These are phyloP conservation scores for Lodderomyces parapsilosis DNA, from an alignment of 1,139 yeast genomes.

Conservation along the genomic window DNA sequence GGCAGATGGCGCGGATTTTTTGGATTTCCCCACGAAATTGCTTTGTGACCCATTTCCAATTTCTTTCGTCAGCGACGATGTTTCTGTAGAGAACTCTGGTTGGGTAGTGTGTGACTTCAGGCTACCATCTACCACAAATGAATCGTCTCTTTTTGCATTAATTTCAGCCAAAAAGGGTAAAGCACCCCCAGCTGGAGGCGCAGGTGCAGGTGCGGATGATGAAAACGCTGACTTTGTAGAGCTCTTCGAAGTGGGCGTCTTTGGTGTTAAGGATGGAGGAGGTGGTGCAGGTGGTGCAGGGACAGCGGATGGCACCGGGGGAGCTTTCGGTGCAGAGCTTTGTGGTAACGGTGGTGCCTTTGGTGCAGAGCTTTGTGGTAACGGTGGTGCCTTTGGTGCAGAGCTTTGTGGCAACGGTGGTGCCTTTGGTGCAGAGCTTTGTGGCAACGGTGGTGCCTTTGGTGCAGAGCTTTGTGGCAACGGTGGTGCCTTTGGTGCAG, in stretches of 20 bases:
- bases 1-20: constrained; percentile 3
- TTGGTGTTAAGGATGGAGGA: constrained; percentile 18
- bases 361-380: constrained; percentile 18
- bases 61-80: not conserved
- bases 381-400: constrained; percentile 17
- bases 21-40: not conserved
- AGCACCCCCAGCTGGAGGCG: constrained; percentile 28
- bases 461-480: constrained; percentile 11
- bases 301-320: constrained; percentile 10
- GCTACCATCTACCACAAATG: constrained; percentile 34
- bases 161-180: constrained; percentile 45
- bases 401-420: constrained; percentile 19
- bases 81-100: constrained; percentile 10
- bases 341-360: constrained; percentile 16
- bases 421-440: constrained; percentile 19
- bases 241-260: constrained; percentile 13
- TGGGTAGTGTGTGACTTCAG: constrained; percentile 19
- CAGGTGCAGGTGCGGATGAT: constrained; percentile 17
- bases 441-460: constrained; percentile 14
- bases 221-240: constrained; percentile 12
- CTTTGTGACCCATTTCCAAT: not conserved
- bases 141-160: constrained; percentile 38
- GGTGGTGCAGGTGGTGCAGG: constrained; percentile 14
- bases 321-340: constrained; percentile 17
- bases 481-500: constrained; percentile 16